Percentiles rank a stretch among this genome's conserved stretches.
These are phyloP conservation scores for Hansfordia pulvinata DNA, from an alignment of 2,329 filamentous ascomycete genomes.

Conservation along the genomic window DNA sequence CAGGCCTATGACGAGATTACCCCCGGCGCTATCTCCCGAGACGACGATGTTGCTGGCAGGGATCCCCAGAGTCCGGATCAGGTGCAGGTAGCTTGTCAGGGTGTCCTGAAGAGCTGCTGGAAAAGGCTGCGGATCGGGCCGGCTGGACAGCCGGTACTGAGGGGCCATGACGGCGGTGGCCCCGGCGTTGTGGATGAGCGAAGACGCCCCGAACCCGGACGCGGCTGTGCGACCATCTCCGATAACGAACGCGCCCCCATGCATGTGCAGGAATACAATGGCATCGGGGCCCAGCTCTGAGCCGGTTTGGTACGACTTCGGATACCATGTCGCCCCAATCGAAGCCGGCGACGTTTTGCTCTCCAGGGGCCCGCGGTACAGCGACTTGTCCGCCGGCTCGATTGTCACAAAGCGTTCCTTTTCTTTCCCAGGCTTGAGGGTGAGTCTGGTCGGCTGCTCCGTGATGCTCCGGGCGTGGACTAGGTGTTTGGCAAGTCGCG, in stretches of 20 bases:
- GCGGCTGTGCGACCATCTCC: slow-evolving; percentile 8
- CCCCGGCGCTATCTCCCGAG: slow-evolving; percentile 31
- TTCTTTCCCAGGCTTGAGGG: slow-evolving; percentile 3
- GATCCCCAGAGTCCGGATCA: slow-evolving; percentile 22
- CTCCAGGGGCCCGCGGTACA: slow-evolving; percentile 11
- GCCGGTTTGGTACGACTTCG: too few relatives aligned
- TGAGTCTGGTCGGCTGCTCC: too few relatives aligned
- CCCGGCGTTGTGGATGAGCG: slow-evolving; percentile 11
- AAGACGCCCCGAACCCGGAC: slow-evolving; percentile 4
- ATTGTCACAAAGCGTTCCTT: slow-evolving; percentile 4
- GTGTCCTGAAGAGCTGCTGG: slow-evolving; percentile 31
- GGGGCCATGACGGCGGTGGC: slow-evolving; percentile 23
- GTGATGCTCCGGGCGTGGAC: too few relatives aligned
- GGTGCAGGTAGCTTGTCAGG: slow-evolving; percentile 25
- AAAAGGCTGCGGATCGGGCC: slow-evolving; percentile 21
- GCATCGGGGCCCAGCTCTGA: too few relatives aligned
- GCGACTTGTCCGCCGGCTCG: slow-evolving; percentile 5
- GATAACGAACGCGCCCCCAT: slow-evolving; percentile 13
- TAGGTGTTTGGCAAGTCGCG: too few relatives aligned
- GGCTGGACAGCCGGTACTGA: slow-evolving; percentile 29
- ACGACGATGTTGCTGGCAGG: slow-evolving; percentile 22
- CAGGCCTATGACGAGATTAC: slow-evolving; percentile 24
- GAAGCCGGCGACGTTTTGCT: slow-evolving; percentile 8
- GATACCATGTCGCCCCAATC: slow-evolving; percentile 18
- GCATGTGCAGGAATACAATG: slow-evolving; percentile 12